phyloP scores from a whole-genome alignment of 176 grass and related monocot species.

The Aegilops umbellulata region DNA sequence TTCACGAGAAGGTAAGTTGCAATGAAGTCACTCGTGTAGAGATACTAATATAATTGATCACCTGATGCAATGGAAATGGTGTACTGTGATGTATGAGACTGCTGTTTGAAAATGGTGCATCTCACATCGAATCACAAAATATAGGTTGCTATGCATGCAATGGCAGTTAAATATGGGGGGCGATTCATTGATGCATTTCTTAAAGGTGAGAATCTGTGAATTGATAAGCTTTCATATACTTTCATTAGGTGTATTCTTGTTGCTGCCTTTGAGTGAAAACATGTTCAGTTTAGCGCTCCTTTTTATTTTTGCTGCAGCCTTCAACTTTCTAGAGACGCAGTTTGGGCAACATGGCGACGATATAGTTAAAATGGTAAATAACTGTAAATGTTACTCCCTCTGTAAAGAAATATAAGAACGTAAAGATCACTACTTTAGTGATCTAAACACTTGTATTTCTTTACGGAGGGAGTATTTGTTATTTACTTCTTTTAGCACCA shows the following conservation, averaged over 20 bases:
- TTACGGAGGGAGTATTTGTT: no score
- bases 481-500: conserved; percentile 17
- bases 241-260: conserved; percentile 5
- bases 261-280: conserved; percentile 25
- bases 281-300: background rate
- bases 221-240: conserved; percentile 8
- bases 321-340: conserved; percentile 65
- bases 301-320: conserved; percentile 44
- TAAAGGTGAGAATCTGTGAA: conserved; percentile 49
- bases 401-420: no score
- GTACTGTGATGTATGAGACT: conserved; percentile 7
- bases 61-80: conserved; percentile 1
- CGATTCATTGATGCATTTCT: conserved; percentile 83
- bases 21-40: background rate
- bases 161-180: conserved; percentile 87
- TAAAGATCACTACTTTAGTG: no score
- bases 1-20: conserved; percentile 65
- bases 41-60: background rate
- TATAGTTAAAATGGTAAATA: conserved; percentile 68
- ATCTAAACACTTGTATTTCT: no score
- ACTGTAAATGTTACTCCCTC: background rate
- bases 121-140: conserved; percentile 17
- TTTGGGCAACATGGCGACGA: conserved; percentile 49
- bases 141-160: conserved; percentile 71
- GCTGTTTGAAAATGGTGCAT: conserved; percentile 19